Conservation (phyloP, 2,329 filamentous ascomycete species). For the Diaporthe aspalathi region DNA sequence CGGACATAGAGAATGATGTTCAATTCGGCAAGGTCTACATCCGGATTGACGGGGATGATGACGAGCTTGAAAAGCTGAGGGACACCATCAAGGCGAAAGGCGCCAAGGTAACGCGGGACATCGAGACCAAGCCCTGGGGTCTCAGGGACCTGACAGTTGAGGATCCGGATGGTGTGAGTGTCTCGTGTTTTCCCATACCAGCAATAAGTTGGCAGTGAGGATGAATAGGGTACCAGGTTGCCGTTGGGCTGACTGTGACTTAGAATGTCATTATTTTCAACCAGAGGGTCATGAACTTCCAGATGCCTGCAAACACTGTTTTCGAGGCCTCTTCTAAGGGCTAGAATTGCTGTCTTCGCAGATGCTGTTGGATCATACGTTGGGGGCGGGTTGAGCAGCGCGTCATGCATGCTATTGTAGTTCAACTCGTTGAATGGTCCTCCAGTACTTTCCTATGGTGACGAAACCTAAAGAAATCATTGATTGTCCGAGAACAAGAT, state of each 20-base stretch:
- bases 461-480: no score
- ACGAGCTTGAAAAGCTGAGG: slow-evolving; percentile 25
- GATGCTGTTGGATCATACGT: no score
- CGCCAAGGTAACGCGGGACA: background rate
- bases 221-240: no score
- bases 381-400: no score
- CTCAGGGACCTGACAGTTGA: slow-evolving; percentile 11
- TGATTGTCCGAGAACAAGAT: no score
- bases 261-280: slow-evolving; percentile 29
- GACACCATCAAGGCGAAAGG: slow-evolving; percentile 2
- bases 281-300: slow-evolving; percentile 2
- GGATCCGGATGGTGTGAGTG: slow-evolving; percentile 25
- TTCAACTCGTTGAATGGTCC: background rate
- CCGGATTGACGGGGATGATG: slow-evolving; percentile 13
- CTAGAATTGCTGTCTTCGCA: background rate
- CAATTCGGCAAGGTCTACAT: slow-evolving; percentile 31
- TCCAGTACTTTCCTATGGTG: background rate
- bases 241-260: background rate
- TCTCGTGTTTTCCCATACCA: background rate
- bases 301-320: background rate
- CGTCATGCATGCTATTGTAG: no score
- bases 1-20: slow-evolving; percentile 13
- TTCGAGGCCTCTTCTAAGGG: background rate
- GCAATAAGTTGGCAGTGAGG: no score
- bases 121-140: slow-evolving; percentile 25